Evolutionary conservation across 768 basidiomycete species (phyloP), one percentile per base, ranked within the genome.

Genomic region (Macrocybe gigantea): DNA sequence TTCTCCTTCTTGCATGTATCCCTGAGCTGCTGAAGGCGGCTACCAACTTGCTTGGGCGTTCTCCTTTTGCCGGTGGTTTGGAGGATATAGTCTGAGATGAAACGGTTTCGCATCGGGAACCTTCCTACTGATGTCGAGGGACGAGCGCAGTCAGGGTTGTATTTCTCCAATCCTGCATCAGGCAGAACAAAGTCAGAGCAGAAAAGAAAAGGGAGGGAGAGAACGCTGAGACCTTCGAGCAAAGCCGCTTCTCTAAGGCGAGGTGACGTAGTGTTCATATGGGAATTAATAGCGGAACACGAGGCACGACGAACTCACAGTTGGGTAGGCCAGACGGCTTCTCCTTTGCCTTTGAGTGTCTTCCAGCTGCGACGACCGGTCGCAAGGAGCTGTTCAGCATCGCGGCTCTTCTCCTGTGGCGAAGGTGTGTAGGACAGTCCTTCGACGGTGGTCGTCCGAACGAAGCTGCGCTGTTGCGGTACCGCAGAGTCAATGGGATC

Each of bases 271-370:
- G 30, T 5, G 14, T 40, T 38, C 6, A 49, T 39, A 37, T 13
- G 39, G 14, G 9, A 46, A 30, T 30, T 2, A 35, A 34, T 1
- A 10, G 33, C 6, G 31, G 46, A n/a, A 33, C 15, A 33, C 22
- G 15, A 34, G 14, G 49, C 9, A 13, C 31, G 9, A 33, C 32
- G 22, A 22, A 51, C 62, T 13, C 49, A 65, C 61, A 81, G 63
- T 45, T 73, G 62, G 8, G 79, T 78, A 38, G 80, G 77, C 79
- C 79, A 81, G 14, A 81, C 76, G n/a, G 77, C 72, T 52, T 80
- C 79, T 30, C 58, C 55, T 36, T 69, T 66, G 45, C 75, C 78
- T 58, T 70, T 78, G 33, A 79, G 59, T 8, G 71, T 78, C 53
- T 78, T 77, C 76, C 78, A 81, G 51, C 64, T 73, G 59, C 75